Evolutionary conservation across 75 land plant genomes (phyloP), one percentile per base, ranked within the genome.

Genomic region (Azolla pinnata): DNA sequence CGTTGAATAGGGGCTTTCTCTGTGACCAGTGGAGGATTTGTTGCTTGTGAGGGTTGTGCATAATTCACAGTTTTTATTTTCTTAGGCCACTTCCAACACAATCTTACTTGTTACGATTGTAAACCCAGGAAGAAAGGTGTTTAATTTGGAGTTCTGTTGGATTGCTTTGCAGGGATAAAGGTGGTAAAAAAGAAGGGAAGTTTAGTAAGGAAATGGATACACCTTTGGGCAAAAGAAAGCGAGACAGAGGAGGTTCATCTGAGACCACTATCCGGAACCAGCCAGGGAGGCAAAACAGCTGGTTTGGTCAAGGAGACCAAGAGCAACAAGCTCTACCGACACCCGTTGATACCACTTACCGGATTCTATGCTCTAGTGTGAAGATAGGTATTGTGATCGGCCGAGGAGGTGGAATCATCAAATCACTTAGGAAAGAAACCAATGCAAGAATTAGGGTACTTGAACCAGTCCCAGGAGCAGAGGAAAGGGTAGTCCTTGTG

Each of bases 311-410:
- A 24, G 44, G 33, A 24, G 29, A 54, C 45, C 54, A 52, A 52
- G 54, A 52, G 2, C 35, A 31, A 50, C 35, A 31, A 50, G 59
- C 54, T 3, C 33, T 33, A 21, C 54, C 68, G 21, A 26, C 62
- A 1, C 21, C 46, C 1, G 69, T 67, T 68, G 90, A 86, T 23
- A 74, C 82, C 0, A 65, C 87, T 0, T 89, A 77, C 54, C 74
- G 96, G 0, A 75, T 83, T 31, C 79, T 89, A n/a, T 89, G 96
- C 30, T 80, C 87, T 24, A 61, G 59, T 9, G 60, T 59, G 27
- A 83, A 74, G 64, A 81, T 83, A 38, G 91, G 87, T 1, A 65
- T 82, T 59, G 87, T 89, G 0, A 83, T 86, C 54, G 96, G 96
- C 5, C 83, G 76, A 54, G 91, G 91, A 4, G 96, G 96, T 7